Base-by-base conservation (phyloP, 768 basidiomycete genomes). In the Galerina marginata region DNA sequence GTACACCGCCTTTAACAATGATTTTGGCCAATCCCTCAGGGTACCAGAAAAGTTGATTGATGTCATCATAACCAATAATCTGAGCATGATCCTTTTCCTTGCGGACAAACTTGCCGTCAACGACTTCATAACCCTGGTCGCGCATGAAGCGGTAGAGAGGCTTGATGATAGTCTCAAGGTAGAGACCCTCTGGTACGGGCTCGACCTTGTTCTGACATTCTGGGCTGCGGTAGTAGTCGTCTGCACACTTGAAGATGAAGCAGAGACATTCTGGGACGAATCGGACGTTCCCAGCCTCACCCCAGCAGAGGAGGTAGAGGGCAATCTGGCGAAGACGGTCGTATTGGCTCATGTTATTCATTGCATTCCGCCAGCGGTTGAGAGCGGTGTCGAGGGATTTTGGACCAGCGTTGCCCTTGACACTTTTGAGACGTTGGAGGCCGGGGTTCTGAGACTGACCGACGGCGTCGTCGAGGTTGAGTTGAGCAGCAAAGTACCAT, bases 181-280 rank as follows among this genome's bases (percentile, higher is more conserved):
- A 99, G 49, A 99, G 78, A 29, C 96, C 96, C 71, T 99, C 97
- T 9, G 92, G 92, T 2, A 98, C 93, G 4, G 96, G 91, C 45
- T 99, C 97, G 26, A 93, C 76, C 65, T 89, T 82, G 77, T 93
- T 96, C 78, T 99, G 97, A 72, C 97, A 99, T 72, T 99, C 97
- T 26, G 96, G 90, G 60, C 93, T 95, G 60, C 97, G 92, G 75
- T 99, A 99, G 74, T 99, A 99, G 78, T 99, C 97, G 75, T 99
- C 97, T 59, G 97, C 97, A 71, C 97, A 99, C 77, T 99, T 99
- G 89, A 99, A 99, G 71, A 99, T 96, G 85, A 99, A 99, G 81
- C 96, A 98, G 48, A 99, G 78, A 67, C 92, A 93, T 72, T 99
- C 97, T 10, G 97, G 96, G 20, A 94, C 90, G 77, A 99, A 99